phyloP scores from a whole-genome alignment of 225 moss, liverwort and hornwort genomes.

The Polytrichum commune region DNA sequence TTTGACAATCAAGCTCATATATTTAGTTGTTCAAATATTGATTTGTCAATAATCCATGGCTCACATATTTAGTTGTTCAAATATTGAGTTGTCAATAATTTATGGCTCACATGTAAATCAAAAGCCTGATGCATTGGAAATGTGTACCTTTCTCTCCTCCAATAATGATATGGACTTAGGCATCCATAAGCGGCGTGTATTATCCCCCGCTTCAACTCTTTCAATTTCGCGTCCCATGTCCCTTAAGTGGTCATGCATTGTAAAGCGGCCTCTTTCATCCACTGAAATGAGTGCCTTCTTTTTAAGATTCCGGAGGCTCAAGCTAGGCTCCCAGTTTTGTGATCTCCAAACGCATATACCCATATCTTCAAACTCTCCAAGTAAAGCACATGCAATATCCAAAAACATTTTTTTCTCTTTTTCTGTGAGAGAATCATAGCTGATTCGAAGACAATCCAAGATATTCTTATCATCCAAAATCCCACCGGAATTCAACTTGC shows the following conservation, averaged over 20 bases:
- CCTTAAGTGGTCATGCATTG: conserved; percentile 1
- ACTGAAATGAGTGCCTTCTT: not conserved
- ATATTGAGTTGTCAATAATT: too few relatives aligned
- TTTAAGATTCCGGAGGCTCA: not conserved
- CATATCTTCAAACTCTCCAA: not conserved
- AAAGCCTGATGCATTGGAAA: not conserved
- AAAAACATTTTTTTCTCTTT: conserved; percentile 6
- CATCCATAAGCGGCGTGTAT: not conserved
- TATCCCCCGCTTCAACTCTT: not conserved
- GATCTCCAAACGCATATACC: not conserved
- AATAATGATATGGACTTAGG: not conserved
- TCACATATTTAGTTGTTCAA: too few relatives aligned
- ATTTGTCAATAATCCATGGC: too few relatives aligned
- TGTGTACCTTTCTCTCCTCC: not conserved
- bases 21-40: too few relatives aligned
- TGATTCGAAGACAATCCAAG: not conserved
- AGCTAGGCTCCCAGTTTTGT: not conserved
- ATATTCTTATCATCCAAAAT: not conserved
- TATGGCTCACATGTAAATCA: too few relatives aligned
- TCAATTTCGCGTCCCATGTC: conserved; percentile 9
- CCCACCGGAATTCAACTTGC: not conserved
- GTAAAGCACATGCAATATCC: conserved; percentile 1
- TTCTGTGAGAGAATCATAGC: not conserved
- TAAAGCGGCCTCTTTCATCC: not conserved
- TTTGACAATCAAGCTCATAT: too few relatives aligned